Evolutionary conservation across 768 basidiomycete species (phyloP).

Genomic region (Crassisporium funariophilum): DNA sequence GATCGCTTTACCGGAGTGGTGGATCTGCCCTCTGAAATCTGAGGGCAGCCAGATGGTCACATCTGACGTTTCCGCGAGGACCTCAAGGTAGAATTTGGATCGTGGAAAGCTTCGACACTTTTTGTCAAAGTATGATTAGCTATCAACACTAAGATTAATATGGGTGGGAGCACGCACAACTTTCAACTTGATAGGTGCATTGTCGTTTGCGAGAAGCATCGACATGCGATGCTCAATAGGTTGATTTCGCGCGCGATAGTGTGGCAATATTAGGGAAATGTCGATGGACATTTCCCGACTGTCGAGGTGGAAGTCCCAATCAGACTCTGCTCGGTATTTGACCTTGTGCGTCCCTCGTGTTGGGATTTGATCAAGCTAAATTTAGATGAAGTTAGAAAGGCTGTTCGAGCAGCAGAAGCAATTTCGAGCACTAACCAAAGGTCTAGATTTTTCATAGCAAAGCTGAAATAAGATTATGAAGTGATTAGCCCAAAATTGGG

Average conservation of each 20-base stretch:
- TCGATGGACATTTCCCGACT: constrained; percentile 56
- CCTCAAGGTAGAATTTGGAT: constrained; percentile 62
- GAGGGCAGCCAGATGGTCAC: constrained; percentile 79
- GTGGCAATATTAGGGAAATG: constrained; percentile 69
- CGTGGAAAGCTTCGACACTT: constrained; percentile 61
- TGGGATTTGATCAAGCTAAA: constrained; percentile 22
- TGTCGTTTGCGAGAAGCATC: constrained; percentile 61
- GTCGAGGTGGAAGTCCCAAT: constrained; percentile 70
- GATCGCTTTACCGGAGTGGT: constrained; percentile 48
- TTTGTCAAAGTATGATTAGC: constrained; percentile 7
- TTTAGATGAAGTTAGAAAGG: constrained; percentile 1
- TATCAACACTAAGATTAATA: constrained; percentile 16
- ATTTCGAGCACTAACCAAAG: constrained; percentile 20
- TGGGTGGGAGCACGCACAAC: constrained; percentile 51
- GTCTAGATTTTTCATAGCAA: constrained; percentile 25
- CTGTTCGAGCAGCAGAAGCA: not conserved
- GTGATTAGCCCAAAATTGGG: constrained; percentile 2
- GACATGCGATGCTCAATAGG: constrained; percentile 72
- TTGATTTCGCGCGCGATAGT: constrained; percentile 76
- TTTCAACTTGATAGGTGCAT: constrained; percentile 65
- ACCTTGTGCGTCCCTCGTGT: constrained; percentile 60
- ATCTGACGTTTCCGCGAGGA: constrained; percentile 65
- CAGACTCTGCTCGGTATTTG: constrained; percentile 58
- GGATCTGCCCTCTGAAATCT: constrained; percentile 74
- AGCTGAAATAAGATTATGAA: constrained; percentile 15